These are phyloP conservation scores for Fusarium scirpi DNA, from an alignment of 2,329 filamentous ascomycete species.

Conservation along the genomic window DNA sequence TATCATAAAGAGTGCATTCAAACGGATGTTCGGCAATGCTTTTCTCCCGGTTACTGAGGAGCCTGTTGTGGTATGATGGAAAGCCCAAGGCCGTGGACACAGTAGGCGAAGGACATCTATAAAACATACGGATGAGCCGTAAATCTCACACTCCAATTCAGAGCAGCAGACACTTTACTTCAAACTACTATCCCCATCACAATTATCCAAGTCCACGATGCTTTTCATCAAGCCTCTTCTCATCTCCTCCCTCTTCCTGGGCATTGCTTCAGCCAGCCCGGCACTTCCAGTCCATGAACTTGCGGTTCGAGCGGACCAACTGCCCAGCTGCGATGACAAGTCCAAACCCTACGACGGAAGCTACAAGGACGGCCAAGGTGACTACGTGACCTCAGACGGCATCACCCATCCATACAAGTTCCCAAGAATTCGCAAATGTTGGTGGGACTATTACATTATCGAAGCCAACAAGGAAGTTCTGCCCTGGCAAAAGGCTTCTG, in stretches of 20 bases:
- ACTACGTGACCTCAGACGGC: constrained; percentile 12
- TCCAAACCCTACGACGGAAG: not conserved
- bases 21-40: accelerated
- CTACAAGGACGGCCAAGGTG: not conserved
- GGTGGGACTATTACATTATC: constrained; percentile 13
- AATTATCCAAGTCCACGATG: not conserved
- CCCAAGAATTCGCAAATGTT: constrained; percentile 7
- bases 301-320: not conserved
- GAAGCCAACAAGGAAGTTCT: not conserved
- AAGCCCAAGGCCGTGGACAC: not conserved
- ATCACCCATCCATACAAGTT: constrained; percentile 6
- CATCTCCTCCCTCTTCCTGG: not conserved
- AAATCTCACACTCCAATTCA: accelerated
- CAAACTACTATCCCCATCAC: not conserved
- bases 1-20: not conserved
- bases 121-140: not conserved
- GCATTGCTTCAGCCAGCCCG: not conserved
- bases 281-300: not conserved
- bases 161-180: not conserved
- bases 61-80: too few species aligned
- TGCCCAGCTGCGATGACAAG: not conserved
- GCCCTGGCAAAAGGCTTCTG: constrained; percentile 4
- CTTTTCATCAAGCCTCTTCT: not conserved
- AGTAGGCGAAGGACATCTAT: not conserved
- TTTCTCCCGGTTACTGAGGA: not conserved